These are phyloP conservation scores for Coemansia biformis DNA, from an alignment of 192 early-diverging fungal species.

Conservation along the genomic window DNA sequence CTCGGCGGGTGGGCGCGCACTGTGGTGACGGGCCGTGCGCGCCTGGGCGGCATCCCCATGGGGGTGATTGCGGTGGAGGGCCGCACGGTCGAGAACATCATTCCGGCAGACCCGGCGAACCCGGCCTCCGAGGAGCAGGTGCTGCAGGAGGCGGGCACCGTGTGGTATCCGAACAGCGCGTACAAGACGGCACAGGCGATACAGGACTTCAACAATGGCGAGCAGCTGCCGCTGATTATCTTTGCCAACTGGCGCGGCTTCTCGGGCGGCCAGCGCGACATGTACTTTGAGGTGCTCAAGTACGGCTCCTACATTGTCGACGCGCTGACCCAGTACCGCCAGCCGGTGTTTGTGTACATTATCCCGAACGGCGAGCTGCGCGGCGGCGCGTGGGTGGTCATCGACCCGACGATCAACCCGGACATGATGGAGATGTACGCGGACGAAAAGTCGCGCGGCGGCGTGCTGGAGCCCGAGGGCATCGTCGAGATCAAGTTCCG, in stretches of 20 bases:
- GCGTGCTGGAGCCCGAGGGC: slow-evolving; percentile 95
- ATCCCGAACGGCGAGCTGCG: slow-evolving; percentile 91
- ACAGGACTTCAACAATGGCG: slow-evolving; percentile 97
- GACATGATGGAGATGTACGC: slow-evolving; percentile 99
- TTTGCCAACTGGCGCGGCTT: slow-evolving; percentile 99
- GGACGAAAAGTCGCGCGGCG: slow-evolving; percentile 81
- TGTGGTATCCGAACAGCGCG: slow-evolving; percentile 99
- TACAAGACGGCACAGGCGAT: slow-evolving; percentile 99
- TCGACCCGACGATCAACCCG: slow-evolving; percentile 94
- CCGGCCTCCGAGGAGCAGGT: slow-evolving; percentile 84
- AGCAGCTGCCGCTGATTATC: slow-evolving; percentile 95
- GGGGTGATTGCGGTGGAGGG: slow-evolving; percentile 97
- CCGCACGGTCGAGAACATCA: slow-evolving; percentile 82
- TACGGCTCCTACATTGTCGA: slow-evolving; percentile 97
- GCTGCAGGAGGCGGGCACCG: slow-evolving; percentile 85
- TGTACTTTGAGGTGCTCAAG: slow-evolving; percentile 97
- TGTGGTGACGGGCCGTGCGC: slow-evolving; percentile 90
- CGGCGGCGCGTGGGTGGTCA: slow-evolving; percentile 97
- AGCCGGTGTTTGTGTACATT: slow-evolving; percentile 96
- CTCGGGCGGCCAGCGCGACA: slow-evolving; percentile 97
- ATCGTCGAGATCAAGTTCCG: slow-evolving; percentile 99
- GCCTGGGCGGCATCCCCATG: slow-evolving; percentile 94
- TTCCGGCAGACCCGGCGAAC: slow-evolving; percentile 93
- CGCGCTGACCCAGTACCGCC: slow-evolving; percentile 90
- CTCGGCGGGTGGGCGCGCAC: slow-evolving; percentile 96